phyloP scores from a whole-genome alignment of 768 basidiomycete genomes.

The Tulasnella calospora region DNA sequence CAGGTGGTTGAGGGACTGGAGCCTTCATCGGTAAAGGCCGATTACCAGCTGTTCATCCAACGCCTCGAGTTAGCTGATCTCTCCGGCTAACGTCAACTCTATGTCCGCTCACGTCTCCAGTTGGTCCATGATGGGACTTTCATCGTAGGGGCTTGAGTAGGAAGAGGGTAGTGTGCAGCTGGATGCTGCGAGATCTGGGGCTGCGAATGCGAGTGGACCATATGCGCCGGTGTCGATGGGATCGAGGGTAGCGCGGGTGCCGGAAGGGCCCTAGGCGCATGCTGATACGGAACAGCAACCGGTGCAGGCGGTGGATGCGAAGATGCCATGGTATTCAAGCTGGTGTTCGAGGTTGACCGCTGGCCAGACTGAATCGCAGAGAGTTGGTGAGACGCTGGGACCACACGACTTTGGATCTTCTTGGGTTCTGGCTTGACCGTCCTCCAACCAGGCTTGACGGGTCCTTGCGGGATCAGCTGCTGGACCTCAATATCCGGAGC shows the following conservation, averaged over 20 bases:
- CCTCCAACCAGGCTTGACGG: conserved; percentile 7
- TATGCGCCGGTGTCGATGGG: background rate
- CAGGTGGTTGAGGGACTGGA: background rate
- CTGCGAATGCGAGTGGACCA: background rate
- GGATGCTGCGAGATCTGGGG: background rate
- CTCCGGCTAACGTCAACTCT: background rate
- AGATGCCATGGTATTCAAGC: background rate
- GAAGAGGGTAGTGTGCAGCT: background rate
- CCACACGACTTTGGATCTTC: conserved; percentile 1
- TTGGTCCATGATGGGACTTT: background rate
- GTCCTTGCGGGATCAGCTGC: background rate
- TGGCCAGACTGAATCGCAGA: background rate
- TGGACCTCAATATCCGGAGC: background rate
- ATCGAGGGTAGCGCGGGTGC: background rate
- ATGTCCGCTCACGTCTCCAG: background rate
- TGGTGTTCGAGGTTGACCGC: background rate
- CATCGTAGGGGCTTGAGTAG: background rate
- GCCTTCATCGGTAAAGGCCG: background rate
- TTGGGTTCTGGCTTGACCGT: background rate
- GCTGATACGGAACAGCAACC: background rate
- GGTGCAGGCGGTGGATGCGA: background rate
- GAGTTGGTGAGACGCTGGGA: background rate
- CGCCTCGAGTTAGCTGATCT: background rate
- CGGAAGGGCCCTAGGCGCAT: background rate
- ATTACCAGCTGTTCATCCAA: background rate